Evolutionary conservation across 2,329 filamentous ascomycete species (phyloP).

Genomic region (Penicillium sp.): DNA sequence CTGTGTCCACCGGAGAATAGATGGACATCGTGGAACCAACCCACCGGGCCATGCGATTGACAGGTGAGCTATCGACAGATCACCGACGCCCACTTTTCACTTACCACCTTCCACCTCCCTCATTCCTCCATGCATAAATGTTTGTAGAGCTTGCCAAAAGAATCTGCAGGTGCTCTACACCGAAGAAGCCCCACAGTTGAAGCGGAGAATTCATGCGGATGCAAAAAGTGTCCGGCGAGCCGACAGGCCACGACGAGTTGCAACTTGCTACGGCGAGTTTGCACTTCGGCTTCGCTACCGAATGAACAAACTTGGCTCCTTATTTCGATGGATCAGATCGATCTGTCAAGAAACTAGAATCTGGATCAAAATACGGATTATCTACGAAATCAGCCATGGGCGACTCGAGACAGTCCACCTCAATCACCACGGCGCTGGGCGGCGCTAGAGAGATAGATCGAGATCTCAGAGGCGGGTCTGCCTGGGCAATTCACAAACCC

Average conservation of each 20-base stretch:
- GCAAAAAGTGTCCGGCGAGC: not conserved
- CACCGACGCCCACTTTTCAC: not conserved
- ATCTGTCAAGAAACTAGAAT: not conserved
- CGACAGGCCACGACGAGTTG: constrained; percentile 4
- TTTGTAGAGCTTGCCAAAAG: not conserved
- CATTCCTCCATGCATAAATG: not conserved
- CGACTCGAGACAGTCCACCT: not conserved
- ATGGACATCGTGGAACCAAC: constrained; percentile 3
- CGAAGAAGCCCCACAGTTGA: not conserved
- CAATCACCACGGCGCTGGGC: constrained; percentile 2
- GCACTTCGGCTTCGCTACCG: constrained; percentile 1
- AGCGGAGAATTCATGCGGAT: constrained; percentile 5
- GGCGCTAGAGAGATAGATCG: constrained; percentile 8
- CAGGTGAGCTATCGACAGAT: constrained; percentile 4
- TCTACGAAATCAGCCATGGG: constrained; percentile 7
- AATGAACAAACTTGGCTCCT: not conserved
- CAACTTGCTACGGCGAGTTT: not conserved
- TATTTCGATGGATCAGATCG: constrained; percentile 11
- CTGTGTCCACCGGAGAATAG: not conserved
- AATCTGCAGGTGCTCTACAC: too few relatives aligned
- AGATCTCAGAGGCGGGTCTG: not conserved
- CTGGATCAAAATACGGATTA: not conserved
- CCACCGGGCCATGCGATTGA: constrained; percentile 17
- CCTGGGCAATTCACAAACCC: not conserved
- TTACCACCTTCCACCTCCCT: not conserved